Evolutionary conservation across 345 rosid genomes (phyloP).

Genomic region (Salix suchowensis): DNA sequence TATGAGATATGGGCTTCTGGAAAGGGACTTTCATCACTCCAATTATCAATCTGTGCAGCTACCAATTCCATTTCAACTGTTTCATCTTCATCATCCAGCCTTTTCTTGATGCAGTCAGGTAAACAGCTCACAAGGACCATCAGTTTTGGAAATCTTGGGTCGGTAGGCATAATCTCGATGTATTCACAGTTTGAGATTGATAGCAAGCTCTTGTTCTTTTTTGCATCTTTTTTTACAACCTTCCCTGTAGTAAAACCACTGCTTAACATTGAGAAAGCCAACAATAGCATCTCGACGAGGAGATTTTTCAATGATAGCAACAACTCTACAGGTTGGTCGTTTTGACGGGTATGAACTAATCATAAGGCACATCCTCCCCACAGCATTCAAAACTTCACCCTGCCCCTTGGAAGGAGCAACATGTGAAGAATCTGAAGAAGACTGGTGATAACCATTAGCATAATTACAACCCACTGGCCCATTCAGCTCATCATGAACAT

Average conservation of each 20-base stretch:
- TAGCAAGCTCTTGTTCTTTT: constrained; percentile 30
- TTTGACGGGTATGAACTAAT: constrained; percentile 52
- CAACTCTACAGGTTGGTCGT: constrained; percentile 82
- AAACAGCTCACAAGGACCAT: constrained; percentile 44
- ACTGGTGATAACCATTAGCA: constrained; percentile 25
- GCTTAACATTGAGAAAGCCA: constrained; percentile 70
- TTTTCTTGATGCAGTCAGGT: constrained; percentile 58
- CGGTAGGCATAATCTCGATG: constrained; percentile 56
- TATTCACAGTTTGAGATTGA: constrained; percentile 37
- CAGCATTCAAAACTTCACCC: constrained; percentile 36
- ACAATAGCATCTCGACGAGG: constrained; percentile 55
- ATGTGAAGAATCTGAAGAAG: constrained; percentile 23
- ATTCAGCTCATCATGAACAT: constrained; percentile 16
- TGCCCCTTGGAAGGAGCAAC: constrained; percentile 19
- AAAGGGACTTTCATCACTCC: constrained; percentile 60
- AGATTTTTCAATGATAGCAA: constrained; percentile 63
- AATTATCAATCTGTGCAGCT: constrained; percentile 57
- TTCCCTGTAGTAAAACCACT: constrained; percentile 46
- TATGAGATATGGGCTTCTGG: constrained; percentile 52
- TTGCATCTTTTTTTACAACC: constrained; percentile 32
- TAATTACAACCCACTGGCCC: constrained; percentile 11
- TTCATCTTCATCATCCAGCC: constrained; percentile 56
- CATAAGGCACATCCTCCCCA: constrained; percentile 50
- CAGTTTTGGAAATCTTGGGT: constrained; percentile 72
- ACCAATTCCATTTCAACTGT: constrained; percentile 68